These are phyloP conservation scores for Phytophthora aleatoria DNA, from an alignment of 352 stramenopile species.

Conservation along the genomic window DNA sequence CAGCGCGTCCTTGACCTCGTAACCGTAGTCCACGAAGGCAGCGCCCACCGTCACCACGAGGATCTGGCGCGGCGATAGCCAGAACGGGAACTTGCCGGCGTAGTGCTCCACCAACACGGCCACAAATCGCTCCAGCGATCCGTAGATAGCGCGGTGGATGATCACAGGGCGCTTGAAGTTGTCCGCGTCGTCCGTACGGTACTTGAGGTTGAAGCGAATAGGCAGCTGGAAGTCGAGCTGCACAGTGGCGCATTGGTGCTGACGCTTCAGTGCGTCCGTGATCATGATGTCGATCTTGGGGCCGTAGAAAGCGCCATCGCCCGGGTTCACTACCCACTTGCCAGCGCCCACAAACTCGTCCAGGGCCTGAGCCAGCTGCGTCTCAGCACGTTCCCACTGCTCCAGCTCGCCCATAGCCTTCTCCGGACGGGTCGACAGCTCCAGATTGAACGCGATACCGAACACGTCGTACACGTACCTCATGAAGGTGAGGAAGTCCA, in stretches of 20 bases:
- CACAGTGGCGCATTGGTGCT: slow-evolving; percentile 98
- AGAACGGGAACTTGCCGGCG: slow-evolving; percentile 98
- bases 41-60: slow-evolving; percentile 96
- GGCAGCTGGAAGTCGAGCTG: slow-evolving; percentile 99
- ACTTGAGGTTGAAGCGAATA: slow-evolving; percentile 98
- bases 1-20: slow-evolving; percentile 90
- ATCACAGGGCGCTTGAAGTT: slow-evolving; percentile 95
- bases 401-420: slow-evolving; percentile 96
- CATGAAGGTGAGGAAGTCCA: slow-evolving; percentile 96
- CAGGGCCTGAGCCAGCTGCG: slow-evolving; percentile 89
- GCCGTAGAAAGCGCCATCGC: slow-evolving; percentile 98
- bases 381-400: slow-evolving; percentile 90
- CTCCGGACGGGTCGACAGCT: slow-evolving; percentile 96
- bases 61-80: slow-evolving; percentile 95
- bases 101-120: slow-evolving; percentile 98
- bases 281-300: slow-evolving; percentile 99
- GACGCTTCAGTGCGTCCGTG: slow-evolving; percentile 95
- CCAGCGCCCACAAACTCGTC: slow-evolving; percentile 94
- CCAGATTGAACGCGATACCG: slow-evolving; percentile 97
- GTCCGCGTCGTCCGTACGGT: slow-evolving; percentile 79
- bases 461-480: slow-evolving; percentile 98
- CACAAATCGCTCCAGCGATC: slow-evolving; percentile 97
- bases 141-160: slow-evolving; percentile 98
- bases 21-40: slow-evolving; percentile 95
- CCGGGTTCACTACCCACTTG: slow-evolving; percentile 97